Evolutionary conservation across 2,329 filamentous ascomycete genomes (phyloP).

Genomic region (Neopestalotiopsis clavispora): DNA sequence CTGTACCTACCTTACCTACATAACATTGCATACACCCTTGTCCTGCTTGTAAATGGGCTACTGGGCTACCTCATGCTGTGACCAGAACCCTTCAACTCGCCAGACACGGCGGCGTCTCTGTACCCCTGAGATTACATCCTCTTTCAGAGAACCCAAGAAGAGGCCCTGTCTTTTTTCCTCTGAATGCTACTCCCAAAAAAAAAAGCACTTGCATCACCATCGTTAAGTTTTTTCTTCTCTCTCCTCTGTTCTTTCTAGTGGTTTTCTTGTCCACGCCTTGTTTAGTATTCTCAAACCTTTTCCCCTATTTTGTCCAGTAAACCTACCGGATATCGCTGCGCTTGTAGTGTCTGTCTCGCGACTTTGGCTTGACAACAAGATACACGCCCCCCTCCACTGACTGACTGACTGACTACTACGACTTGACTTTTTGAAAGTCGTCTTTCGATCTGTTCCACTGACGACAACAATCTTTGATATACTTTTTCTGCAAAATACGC

Average conservation of each 20-base stretch:
- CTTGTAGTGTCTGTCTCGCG: slow-evolving; percentile 5
- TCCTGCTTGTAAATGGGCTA: neutral
- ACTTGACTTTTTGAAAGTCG: neutral
- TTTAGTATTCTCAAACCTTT: slow-evolving; percentile 1
- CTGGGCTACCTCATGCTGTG: slow-evolving; percentile 6
- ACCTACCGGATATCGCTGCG: neutral
- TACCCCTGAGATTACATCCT: slow-evolving; percentile 17
- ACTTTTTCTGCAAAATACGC: neutral
- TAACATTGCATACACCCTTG: neutral
- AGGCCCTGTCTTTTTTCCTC: neutral
- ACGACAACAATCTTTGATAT: neutral
- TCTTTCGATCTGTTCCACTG: neutral
- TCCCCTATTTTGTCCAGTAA: neutral
- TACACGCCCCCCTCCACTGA: neutral
- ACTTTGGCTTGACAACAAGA: neutral
- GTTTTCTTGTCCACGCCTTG: neutral
- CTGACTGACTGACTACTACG: no score
- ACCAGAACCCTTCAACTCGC: neutral
- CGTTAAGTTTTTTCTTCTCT: neutral
- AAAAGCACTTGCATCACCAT: neutral
- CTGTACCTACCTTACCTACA: neutral
- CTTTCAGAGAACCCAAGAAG: neutral
- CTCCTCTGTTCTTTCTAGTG: slow-evolving; percentile 6
- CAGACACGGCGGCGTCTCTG: slow-evolving; percentile 4
- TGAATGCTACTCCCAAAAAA: neutral